phyloP scores from a whole-genome alignment of 164 flowering plant species.

The Brasenia schreberi region DNA sequence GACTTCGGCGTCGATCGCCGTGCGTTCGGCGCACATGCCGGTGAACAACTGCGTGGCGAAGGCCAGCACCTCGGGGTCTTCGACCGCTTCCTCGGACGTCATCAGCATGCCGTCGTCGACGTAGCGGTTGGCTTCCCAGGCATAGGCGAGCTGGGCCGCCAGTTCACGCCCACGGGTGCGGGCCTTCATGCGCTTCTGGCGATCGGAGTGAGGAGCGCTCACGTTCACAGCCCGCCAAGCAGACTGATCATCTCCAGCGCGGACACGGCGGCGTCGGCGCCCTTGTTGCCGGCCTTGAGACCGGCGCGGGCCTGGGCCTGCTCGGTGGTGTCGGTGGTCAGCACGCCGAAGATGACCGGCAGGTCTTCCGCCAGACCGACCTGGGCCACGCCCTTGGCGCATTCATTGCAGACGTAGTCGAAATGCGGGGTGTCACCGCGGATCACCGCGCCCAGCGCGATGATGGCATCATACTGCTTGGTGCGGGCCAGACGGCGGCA shows the following conservation, averaged over 20 bases:
- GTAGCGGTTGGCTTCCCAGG: background rate
- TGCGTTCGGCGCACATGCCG: background rate
- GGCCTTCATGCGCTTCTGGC: background rate
- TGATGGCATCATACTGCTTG: background rate
- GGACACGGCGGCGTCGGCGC: background rate
- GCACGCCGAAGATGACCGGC: background rate
- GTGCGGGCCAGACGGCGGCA: background rate
- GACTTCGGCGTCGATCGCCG: background rate
- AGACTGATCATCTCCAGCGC: background rate
- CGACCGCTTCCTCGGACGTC: background rate
- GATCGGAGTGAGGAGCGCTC: background rate
- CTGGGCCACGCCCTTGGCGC: background rate
- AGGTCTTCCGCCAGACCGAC: background rate
- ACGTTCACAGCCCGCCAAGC: background rate
- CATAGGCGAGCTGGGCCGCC: background rate
- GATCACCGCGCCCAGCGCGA: slow-evolving; percentile 1
- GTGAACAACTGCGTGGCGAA: background rate
- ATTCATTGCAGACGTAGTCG: background rate
- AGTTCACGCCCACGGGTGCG: background rate
- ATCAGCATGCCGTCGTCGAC: background rate
- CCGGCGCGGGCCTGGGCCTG: background rate
- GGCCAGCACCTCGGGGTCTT: background rate
- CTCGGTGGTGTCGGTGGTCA: background rate
- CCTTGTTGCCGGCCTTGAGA: no score
- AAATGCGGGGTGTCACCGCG: background rate